Conservation (phyloP, 805 yeast species). For the Geotrichum ghanense region DNA sequence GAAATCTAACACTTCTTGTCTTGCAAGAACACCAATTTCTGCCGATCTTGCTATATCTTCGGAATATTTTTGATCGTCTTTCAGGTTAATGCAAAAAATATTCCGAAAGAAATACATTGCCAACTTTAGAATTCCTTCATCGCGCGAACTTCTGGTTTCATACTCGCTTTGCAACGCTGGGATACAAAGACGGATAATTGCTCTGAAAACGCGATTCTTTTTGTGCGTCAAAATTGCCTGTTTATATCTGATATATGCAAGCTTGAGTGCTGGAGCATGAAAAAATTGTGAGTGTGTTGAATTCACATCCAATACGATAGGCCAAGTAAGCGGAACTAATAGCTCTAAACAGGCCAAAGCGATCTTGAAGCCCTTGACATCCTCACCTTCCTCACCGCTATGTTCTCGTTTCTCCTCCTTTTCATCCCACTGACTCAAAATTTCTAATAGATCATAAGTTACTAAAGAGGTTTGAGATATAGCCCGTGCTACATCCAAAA, state of each 20-base stretch:
- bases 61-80: conserved; percentile 37
- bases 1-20: conserved; percentile 62
- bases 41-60: conserved; percentile 61
- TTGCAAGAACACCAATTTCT: conserved; percentile 46
- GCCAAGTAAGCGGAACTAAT: conserved; percentile 79
- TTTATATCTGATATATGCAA: conserved; percentile 62
- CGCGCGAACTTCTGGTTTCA: conserved; percentile 53
- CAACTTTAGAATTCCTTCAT: conserved; percentile 59
- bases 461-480: conserved; percentile 73
- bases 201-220: conserved; percentile 52
- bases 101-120: conserved; percentile 69
- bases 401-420: conserved; percentile 11
- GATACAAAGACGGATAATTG: conserved; percentile 56
- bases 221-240: conserved; percentile 46
- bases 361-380: conserved; percentile 31
- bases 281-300: conserved; percentile 46
- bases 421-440: conserved; percentile 62
- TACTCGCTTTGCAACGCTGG: conserved; percentile 30
- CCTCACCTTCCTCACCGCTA: conserved; percentile 19
- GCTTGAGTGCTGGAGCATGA: conserved; percentile 48
- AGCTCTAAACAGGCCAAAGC: conserved; percentile 68
- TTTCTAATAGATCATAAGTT: conserved; percentile 58
- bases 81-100: conserved; percentile 65
- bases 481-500: conserved; percentile 78
- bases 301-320: conserved; percentile 48